Conservation (phyloP, 768 basidiomycete genomes). For the Mycena albidolilacea region DNA sequence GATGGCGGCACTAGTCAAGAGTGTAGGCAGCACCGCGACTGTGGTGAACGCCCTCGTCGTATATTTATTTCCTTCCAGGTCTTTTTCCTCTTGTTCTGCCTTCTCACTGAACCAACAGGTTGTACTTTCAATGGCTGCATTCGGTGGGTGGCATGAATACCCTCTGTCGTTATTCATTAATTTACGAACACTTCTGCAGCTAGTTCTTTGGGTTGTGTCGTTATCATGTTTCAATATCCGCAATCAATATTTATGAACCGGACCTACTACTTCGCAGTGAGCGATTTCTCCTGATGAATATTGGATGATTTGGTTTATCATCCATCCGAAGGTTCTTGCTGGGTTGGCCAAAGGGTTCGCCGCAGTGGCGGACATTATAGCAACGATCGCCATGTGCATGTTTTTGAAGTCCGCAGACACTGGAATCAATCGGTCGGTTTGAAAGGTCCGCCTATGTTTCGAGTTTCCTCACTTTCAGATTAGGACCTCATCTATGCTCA, state of each 20-base stretch:
- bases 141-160: conserved; percentile 6
- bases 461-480: conserved; percentile 2
- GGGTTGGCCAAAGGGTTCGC: conserved; percentile 62
- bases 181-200: background rate
- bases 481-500: conserved; percentile 58
- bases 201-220: conserved; percentile 22
- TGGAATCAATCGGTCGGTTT: conserved; percentile 53
- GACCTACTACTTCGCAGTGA: conserved; percentile 38
- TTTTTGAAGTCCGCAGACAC: conserved; percentile 55
- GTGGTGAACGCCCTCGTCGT: background rate
- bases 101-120: background rate
- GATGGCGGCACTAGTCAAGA: no score
- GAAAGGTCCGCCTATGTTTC: background rate
- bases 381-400: conserved; percentile 61
- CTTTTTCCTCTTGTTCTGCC: background rate
- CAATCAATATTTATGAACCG: conserved; percentile 25
- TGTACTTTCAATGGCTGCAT: conserved; percentile 7
- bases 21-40: background rate
- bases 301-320: background rate
- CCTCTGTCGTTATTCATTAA: no score
- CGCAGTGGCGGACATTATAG: conserved; percentile 59
- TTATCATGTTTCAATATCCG: conserved; percentile 25
- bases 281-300: no score
- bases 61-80: background rate
- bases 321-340: conserved; percentile 53